Evolutionary conservation across 202 grass and related monocot genomes (phyloP).

Genomic region (Panicum virgatum): DNA sequence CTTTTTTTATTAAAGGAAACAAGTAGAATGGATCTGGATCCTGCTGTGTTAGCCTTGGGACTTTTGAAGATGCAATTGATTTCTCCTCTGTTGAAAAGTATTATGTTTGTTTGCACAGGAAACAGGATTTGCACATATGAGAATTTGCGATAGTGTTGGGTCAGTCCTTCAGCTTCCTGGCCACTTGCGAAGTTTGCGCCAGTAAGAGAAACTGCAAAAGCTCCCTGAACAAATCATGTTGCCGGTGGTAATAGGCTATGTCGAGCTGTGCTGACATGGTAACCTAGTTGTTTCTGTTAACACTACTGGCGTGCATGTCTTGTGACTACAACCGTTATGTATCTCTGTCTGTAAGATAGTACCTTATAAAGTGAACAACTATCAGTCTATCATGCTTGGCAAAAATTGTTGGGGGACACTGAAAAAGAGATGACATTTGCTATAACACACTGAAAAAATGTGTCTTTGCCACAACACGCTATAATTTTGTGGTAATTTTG

Average conservation of each 20-base stretch:
- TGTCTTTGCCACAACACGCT: too few relatives aligned
- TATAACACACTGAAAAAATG: too few relatives aligned
- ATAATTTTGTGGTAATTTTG: too few relatives aligned
- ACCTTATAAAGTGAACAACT: slow-evolving; percentile 13
- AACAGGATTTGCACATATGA: slow-evolving; percentile 98
- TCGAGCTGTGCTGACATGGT: slow-evolving; percentile 12
- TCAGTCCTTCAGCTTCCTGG: slow-evolving; percentile 94
- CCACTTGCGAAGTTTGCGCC: slow-evolving; percentile 81
- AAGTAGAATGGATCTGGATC: neutral
- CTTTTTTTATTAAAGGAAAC: neutral
- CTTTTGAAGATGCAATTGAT: neutral
- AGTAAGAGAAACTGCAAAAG: slow-evolving; percentile 78
- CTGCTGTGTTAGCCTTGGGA: neutral
- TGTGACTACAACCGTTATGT: slow-evolving; percentile 17
- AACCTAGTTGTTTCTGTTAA: slow-evolving; percentile 10
- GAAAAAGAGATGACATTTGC: too few relatives aligned
- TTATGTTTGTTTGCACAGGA: slow-evolving; percentile 55
- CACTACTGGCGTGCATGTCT: neutral
- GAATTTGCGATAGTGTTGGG: slow-evolving; percentile 95
- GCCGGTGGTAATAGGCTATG: neutral
- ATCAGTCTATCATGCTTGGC: neutral
- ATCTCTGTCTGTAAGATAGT: slow-evolving; percentile 30
- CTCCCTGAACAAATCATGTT: slow-evolving; percentile 24
- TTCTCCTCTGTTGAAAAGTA: neutral
- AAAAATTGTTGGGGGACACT: too few relatives aligned